Base-by-base conservation (phyloP, 2,329 filamentous ascomycete species). In the Claviceps spartinae region DNA sequence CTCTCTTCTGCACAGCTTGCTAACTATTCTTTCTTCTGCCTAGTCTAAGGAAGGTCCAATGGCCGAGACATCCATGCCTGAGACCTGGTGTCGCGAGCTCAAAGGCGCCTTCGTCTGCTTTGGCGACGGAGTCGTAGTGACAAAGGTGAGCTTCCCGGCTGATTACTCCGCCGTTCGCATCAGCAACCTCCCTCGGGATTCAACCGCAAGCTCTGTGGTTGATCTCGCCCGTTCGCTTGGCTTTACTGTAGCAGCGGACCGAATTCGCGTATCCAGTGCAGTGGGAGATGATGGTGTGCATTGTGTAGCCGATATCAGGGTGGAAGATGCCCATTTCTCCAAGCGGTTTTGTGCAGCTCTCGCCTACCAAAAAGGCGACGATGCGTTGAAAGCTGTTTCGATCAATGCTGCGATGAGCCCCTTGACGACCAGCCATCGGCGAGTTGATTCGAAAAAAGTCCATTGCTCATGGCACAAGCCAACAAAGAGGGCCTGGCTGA, bases 111-210 rank as follows among this genome's bases (percentile, higher is more conserved):
- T 61, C 50, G 63, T 60, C 1, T 42, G 60, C 9, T 69, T 69
- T 11, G 62, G 57, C 9, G 61, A 61, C 9, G 69, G 69, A 4
- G 65, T 62, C 1, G 44, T 49, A 0, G 54, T 68, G 5, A 30
- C 49, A 1, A 63, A 61, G 16, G 52, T 67, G 2, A 57, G 57
- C 11, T 57, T 69, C 8, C 56, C 60, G 1, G 64, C 65, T 1
- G 69, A 71, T 56, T 67, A 65, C 48, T 69, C 67, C 1, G 61
- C 65, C 0, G 59, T 67, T 26, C 66, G 62, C 5, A 59, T 70
- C 47, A 59, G 50, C n/a, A 54, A 56, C 5, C 59, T 70, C 0
- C 64, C 63, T 0, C 36, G 1, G 4, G 45, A 49, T 3, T 61
- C 54, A 14, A 41, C 48, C 44, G 57, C 59, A 0, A 44, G 36